Evolutionary conservation across 148 eudicot species (phyloP), one percentile per base, ranked within the genome.

Genomic region (Silene uniflora): DNA sequence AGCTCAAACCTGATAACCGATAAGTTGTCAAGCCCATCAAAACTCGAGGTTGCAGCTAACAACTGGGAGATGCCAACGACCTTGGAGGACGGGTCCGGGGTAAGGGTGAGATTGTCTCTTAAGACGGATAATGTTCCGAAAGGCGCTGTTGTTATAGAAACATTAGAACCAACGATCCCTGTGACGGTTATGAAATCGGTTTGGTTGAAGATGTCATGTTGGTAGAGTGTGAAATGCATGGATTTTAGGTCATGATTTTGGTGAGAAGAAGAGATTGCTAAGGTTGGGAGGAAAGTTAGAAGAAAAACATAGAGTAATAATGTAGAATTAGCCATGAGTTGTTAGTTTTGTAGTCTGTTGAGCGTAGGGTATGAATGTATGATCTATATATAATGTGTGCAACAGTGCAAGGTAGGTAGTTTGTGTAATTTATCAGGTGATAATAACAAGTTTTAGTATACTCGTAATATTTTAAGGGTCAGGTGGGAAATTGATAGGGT

Each of bases 11-110:
- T 78, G 44, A 78, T 80, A 17, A 78, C 69, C n/a, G 80, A 62
- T 14, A 81, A 64, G 78, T 75, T 76, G 67, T 72, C 73, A 1
- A 81, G 79, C n/a, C 86, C 88, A 32, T 86, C 84, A 18, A 83
- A 63, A 18, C 77, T 67, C 4, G 83, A 73, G 1, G 82, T 78
- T 6, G 81, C 72, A 18, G 84, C 76, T 17, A 82, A 74, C 84
- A 0, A 76, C 72, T 2, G 18, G 62, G 11, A 77, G 69, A 3
- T 56, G 42, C 29, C 29, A 27, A 27, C 29, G 25, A 67, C 44
- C 47, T 54, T 61, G 23, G 82, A n/a, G 27, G 78, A 65, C 62
- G 71, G 71, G 25, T 59, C 70, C 2, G 56, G 49, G 3, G 78
- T 68, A 27, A 27, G 47, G 17, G 78, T 75, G n/a, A 75, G 78